Base-by-base conservation (phyloP, 106 monocot species). In the Posidonia australis region DNA sequence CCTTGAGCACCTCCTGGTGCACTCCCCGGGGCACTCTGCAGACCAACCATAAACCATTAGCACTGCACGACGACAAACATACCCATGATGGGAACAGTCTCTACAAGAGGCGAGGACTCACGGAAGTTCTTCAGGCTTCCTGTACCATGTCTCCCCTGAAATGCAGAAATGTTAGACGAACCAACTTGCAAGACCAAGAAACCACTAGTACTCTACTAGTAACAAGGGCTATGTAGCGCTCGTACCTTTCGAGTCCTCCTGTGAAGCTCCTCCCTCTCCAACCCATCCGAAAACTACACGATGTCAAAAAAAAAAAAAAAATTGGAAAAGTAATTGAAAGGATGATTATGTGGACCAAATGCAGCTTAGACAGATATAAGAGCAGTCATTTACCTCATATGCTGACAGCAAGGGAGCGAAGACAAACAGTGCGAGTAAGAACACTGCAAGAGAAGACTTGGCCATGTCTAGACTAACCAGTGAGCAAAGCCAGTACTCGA, bases 1-100 rank as follows among this genome's bases (percentile, higher is more conserved):
- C 67, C 19, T 28, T 4, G 74, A 70, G 67, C 77, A 77, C 24
- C 82, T 56, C 71, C 78, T 57, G 0, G 19, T 69, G 54, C 77
- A 81, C 64, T 76, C 69, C 0, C 69, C 54, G 0, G 73, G 69
- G 32, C 77, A 81, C 54, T 81, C 58, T 58, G 58, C 6, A 29
- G 5, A 26, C 25, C 53, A 19, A 19, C 53, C 19, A 0, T 12
- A 13, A n/a, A n/a, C 27, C 58, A 16, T 17, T 30, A 29, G 24
- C 1, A 30, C 6, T 9, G 24, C 5, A 30, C 14, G 28, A 13
- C 58, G 0, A 5, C 10, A 30, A 21, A 22, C 55, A 22, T 25
- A 55, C 10, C 13, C 10, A 55, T 12, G 12, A 5, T 4, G 25
- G 23, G 1, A 13, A 10, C 23, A 57, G 19, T 13, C 1, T 20